Conservation (phyloP, 805 yeast genomes). For the Metschnikowia colocasiae region DNA sequence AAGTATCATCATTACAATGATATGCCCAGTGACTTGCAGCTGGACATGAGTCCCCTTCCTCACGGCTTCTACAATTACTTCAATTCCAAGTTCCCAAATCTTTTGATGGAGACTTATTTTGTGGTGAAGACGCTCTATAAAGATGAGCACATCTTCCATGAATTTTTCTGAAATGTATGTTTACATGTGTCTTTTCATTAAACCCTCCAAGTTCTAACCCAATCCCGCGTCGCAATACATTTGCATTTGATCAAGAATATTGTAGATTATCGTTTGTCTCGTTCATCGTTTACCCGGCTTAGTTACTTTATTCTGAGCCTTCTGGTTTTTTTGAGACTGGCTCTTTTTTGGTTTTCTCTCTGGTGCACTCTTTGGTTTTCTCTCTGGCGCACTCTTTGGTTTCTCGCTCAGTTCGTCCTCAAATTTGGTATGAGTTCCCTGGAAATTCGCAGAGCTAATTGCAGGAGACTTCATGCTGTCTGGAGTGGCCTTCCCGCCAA, state of each 20-base stretch:
- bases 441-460: constrained; percentile 48
- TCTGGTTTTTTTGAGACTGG: neutral
- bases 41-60: constrained; percentile 74
- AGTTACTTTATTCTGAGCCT: constrained; percentile 1
- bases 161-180: constrained; percentile 24
- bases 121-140: constrained; percentile 54
- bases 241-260: neutral
- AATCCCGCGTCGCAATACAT: neutral
- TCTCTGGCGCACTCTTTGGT: neutral
- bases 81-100: constrained; percentile 66
- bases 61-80: constrained; percentile 81
- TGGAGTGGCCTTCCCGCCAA: constrained; percentile 31
- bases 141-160: constrained; percentile 59
- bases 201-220: neutral
- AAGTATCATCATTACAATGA: constrained; percentile 95
- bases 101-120: constrained; percentile 71
- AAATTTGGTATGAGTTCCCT: constrained; percentile 54
- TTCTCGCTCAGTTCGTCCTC: constrained; percentile 17
- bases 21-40: constrained; percentile 62
- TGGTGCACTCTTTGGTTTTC: neutral
- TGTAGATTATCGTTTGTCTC: neutral
- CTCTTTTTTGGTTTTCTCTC: neutral
- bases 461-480: constrained; percentile 41
- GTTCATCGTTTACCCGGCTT: constrained; percentile 7
- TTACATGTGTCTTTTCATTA: neutral